Base-by-base conservation (phyloP, 306 rosid genomes). In the Prunus davidiana region DNA sequence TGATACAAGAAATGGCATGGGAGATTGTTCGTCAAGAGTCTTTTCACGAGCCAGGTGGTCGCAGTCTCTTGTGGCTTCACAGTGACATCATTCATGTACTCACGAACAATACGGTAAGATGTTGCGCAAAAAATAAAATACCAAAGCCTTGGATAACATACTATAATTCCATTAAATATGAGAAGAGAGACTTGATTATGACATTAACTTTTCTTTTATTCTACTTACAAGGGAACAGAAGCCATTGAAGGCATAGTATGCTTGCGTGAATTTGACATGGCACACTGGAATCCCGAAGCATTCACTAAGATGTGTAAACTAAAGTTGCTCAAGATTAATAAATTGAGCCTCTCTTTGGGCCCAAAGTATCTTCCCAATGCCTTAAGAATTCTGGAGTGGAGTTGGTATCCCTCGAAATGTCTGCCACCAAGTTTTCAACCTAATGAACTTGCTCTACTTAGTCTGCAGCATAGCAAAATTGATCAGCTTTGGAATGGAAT, bases 1-100 rank as follows among this genome's bases (percentile, higher is more conserved):
- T 84, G 76, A 51, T 84, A 38, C 77, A 76, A 70, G 68, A 76
- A 51, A 69, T 83, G 82, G 89, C 81, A 12, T 51, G 64, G 20
- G 12, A 34, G 3, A 76, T 81, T 76, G 86, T 84, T 73, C 16
- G 55, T 10, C 32, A 70, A 64, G 77, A 84, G 24, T 74, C 62
- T 3, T 15, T 0, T 9, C 5, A 4, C 11, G 62, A 74, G 20
- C 72, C 74, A 0, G 34, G 63, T 20, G 67, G n/a, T 12, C 75
- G 72, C 1, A 78, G 75, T 27, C 73, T 81, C 27, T 1, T 86
- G 60, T 74, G 83, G 84, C 43, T 46, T 64, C 25, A 27, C 0
- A 3, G 66, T 1, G 83, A 86, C n/a, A 51, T 75, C 0, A 47
- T 57, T 61, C 41, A 50, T 27, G 68, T 81, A 49, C 61, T 87